Evolutionary conservation across 129 eudicot species (phyloP), one percentile per base, ranked within the genome.

Genomic region (Flaveria trinervia): DNA sequence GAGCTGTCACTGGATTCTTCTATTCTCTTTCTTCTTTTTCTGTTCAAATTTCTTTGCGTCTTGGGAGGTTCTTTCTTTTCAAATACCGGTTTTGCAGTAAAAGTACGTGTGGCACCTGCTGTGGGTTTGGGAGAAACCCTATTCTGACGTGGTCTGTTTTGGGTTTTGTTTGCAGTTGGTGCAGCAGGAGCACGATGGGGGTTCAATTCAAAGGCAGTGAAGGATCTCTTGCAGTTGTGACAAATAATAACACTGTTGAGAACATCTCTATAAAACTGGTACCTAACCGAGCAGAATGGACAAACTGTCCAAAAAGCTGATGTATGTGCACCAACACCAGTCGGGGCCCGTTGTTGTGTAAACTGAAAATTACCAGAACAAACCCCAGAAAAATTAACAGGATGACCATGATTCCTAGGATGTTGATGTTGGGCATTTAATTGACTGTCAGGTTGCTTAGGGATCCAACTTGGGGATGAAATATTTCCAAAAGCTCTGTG

Each of bases 291-390:
- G 84, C 96, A 90, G 51, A 49, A 84, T 7, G 93, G 91, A 65
- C 96, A 90, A n/a, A 10, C 70, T 1, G 96, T 90, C 96, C 96
- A 90, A 51, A 90, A 90, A 20, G 93, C 84, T 0, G 79, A 50
- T 60, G 28, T 50, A 11, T 73, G 66, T 46, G 23, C 76, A 12
- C 51, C 15, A 55, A 11, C 33, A 28, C 33, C 65, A 15, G 80
- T 41, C 46, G 75, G 71, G 49, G 77, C 54, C 69, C 46, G 70
- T 57, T 64, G 83, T 23, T 74, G 70, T 2, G 83, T 25, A 64
- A 43, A 64, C 68, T 69, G 85, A 23, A 33, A 52, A 61, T 49
- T 30, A 46, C 65, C 81, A 7, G 78, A 48, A 48, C 65, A 57
- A 48, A 54, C 68, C 15, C 52, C 52, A 18, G 64, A 26, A 50